Evolutionary conservation across 371 early-diverging fungal species (phyloP), one percentile per base, ranked within the genome.

Genomic region (Quaeritorhiza haematococci): DNA sequence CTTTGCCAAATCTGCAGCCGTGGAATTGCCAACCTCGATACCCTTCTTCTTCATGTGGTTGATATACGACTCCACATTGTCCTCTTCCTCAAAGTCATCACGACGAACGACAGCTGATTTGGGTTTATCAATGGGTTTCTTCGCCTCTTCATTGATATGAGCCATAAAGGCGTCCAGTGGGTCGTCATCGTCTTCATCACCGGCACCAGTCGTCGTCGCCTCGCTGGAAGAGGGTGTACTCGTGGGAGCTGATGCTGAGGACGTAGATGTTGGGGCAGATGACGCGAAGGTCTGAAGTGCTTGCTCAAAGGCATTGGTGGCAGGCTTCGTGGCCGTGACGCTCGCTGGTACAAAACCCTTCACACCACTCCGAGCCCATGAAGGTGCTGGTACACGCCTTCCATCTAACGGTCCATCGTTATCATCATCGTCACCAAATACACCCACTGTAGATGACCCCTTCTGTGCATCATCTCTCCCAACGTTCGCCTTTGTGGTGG

Each of bases 141-240:
- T 49, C 15, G 78, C 67, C 32, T 71, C 65, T 51, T 61, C 58
- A 54, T 74, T 78, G 53, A 91, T 88, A 29, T 78, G 84, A 2
- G 88, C 84, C 93, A 93, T 93, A 66, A 92, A 93, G 0, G 92
- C 90, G 52, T 93, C 93, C 49, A 93, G 69, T 10, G 89, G 89
- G 74, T 93, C 92, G 3, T 85, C 89, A 17, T 69, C 69, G 24
- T 69, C 67, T 0, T 75, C 75, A 1, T 76, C 78, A 0, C 46
- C 56, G 6, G 45, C 65, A 26, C 15, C 43, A 8, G 33, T 64
- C 52, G 24, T 49, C 55, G 41, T 47, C 55, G 21, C 23, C 28
- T 33, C 26, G 47, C 13, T 38, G 15, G 3, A 44, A 17, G 8
- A 8, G 34, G 49, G 43, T 19, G 35, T 42, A 15, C 28, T 49